phyloP scores from a whole-genome alignment of 2,329 filamentous ascomycete species.

The Pseudogymnoascus sp. region DNA sequence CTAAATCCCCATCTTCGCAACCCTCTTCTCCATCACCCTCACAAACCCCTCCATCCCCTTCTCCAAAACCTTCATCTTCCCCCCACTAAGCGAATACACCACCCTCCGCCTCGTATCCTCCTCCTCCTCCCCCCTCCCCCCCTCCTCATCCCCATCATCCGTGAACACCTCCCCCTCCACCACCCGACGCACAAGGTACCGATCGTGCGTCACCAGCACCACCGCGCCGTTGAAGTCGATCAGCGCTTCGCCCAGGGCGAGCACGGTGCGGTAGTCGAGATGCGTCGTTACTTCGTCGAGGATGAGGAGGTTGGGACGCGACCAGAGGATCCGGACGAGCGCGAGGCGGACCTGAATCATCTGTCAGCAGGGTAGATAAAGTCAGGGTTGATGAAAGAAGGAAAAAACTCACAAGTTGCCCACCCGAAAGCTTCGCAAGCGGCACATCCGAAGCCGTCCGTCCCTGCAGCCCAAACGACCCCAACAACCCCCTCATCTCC shows the following conservation, averaged over 20 bases:
- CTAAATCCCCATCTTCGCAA: constrained; percentile 35
- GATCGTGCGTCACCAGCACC: constrained; percentile 72
- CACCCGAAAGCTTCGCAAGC: constrained; percentile 66
- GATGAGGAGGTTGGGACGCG: constrained; percentile 92
- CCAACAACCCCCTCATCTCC: constrained; percentile 58
- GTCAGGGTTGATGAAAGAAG: neutral
- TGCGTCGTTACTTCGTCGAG: constrained; percentile 96
- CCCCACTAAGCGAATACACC: constrained; percentile 54
- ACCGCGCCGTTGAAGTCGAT: constrained; percentile 66
- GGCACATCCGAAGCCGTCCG: constrained; percentile 67
- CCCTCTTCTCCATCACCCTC: constrained; percentile 52
- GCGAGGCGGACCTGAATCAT: constrained; percentile 56
- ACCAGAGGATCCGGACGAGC: constrained; percentile 91
- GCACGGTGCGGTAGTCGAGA: constrained; percentile 74
- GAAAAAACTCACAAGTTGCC: constrained; percentile 53
- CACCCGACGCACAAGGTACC: constrained; percentile 70
- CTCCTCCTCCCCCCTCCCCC: constrained; percentile 39
- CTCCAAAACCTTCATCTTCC: constrained; percentile 47
- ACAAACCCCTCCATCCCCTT: constrained; percentile 62
- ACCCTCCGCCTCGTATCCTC: constrained; percentile 43
- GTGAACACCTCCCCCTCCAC: constrained; percentile 53
- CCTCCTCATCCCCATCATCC: constrained; percentile 35
- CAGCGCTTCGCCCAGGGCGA: constrained; percentile 61
- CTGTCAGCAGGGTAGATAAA: constrained; percentile 23
- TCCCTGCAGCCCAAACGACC: constrained; percentile 63